Evolutionary conservation across 140 eudicot genomes (phyloP), one percentile per base, ranked within the genome.

Genomic region (Senecio squalidus): DNA sequence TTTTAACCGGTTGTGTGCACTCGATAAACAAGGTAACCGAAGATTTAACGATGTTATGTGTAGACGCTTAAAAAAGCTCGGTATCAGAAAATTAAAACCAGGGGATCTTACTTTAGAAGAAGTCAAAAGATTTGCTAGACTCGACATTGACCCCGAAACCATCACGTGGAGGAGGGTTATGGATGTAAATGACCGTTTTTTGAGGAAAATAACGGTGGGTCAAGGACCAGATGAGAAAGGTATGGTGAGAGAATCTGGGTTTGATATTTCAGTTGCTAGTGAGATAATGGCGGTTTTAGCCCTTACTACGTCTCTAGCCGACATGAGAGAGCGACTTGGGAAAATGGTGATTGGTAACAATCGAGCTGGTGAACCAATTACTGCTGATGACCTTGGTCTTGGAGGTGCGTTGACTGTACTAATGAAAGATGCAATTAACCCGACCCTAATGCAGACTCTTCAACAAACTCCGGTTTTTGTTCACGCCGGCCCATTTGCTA

Each of bases 221-320:
- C 97, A 89, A 57, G 97, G 97, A 22, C 89, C 81, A 1, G 95
- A 89, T 20, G 97, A 89, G 58, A 89, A 82, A 53, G 97, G 97
- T 21, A 85, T 85, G 95, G 75, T 80, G 45, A 82, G 97, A 64
- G 97, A 89, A 60, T 85, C 97, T 0, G 94, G 84, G 14, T 89
- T 89, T 25, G 95, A 89, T 39, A 89, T 89, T 48, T 77, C 95
- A 1, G 95, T 89, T 61, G 95, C 97, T 50, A 89, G 97, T 70
- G 95, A 89, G 70, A 89, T 89, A 72, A 89, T 85, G 97, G 97
- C 97, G 8, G 93, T 89, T 62, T 70, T 89, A 56, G 95, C 95
- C 25, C 84, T 89, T 22, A 89, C 97, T 2, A 80, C 82, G 20
- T 85, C 93, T 46, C 62, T 89, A 48, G 58, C 82, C 9, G 97